Percentiles rank a stretch among this genome's conserved stretches.
These are phyloP conservation scores for Phytophthora macrochlamydospora DNA, from an alignment of 352 stramenopile species.

Conservation along the genomic window DNA sequence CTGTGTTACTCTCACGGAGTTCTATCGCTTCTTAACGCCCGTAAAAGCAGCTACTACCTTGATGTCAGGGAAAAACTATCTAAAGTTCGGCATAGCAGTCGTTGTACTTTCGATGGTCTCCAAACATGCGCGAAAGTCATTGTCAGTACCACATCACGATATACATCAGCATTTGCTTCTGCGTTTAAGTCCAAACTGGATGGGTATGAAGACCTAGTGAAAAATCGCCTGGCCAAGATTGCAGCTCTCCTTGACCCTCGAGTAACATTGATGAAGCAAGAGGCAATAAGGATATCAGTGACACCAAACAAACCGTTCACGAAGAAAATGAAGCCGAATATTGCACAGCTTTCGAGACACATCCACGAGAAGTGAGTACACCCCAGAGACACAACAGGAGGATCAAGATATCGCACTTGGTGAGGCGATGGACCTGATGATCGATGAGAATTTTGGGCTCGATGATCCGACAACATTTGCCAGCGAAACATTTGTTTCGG, in stretches of 20 bases:
- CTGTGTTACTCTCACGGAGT: background rate
- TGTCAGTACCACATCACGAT: background rate
- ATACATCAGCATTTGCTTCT: conserved; percentile 7
- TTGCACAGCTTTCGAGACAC: background rate
- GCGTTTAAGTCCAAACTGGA: conserved; percentile 18
- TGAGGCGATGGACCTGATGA: conserved; percentile 4
- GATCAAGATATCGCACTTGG: conserved; percentile 7
- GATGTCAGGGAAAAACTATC: conserved; percentile 18
- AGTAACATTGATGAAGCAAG: conserved; percentile 5
- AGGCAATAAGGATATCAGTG: conserved; percentile 1
- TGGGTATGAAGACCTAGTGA: conserved; percentile 5
- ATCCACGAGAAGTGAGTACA: background rate
- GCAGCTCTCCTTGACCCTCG: conserved; percentile 20
- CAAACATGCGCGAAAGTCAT: conserved; percentile 2
- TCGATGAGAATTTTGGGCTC: conserved; percentile 7
- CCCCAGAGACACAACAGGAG: conserved; percentile 2
- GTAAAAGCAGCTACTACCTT: conserved; percentile 18
- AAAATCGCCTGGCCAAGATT: conserved; percentile 13
- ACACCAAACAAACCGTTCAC: background rate
- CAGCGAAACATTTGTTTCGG: conserved; percentile 5
- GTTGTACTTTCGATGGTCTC: conserved; percentile 3
- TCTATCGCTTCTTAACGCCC: conserved; percentile 11
- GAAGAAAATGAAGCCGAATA: conserved; percentile 11
- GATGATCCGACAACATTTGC: background rate
- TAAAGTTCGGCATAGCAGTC: conserved; percentile 15